phyloP scores from a whole-genome alignment of 1,139 yeast genomes.

The Candida sp. region DNA sequence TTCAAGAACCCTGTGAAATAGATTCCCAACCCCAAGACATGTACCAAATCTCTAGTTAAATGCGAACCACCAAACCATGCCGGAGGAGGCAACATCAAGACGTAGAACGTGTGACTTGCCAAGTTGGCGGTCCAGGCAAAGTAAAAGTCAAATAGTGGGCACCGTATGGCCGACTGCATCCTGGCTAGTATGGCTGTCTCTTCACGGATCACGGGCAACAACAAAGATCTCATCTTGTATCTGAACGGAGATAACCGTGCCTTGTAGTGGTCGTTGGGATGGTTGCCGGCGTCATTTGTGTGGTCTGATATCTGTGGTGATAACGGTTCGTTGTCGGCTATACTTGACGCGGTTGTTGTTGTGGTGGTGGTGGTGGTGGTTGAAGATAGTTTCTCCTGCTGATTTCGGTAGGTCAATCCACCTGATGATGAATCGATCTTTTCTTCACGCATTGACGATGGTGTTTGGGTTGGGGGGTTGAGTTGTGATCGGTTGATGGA shows the following conservation, averaged over 20 bases:
- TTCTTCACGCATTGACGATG: not conserved
- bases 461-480: too few relatives aligned
- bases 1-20: conserved; percentile 78
- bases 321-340: not conserved
- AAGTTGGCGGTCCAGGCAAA: conserved; percentile 91
- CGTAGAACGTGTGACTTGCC: conserved; percentile 95
- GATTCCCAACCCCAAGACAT: conserved; percentile 85
- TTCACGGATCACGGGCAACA: conserved; percentile 63
- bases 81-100: conserved; percentile 83
- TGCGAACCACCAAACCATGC: conserved; percentile 78
- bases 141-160: conserved; percentile 65
- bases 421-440: not conserved
- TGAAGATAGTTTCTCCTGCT: not conserved
- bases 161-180: conserved; percentile 59
- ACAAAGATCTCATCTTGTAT: conserved; percentile 55
- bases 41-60: conserved; percentile 71
- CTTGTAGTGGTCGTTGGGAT: conserved; percentile 67
- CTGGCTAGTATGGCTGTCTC: conserved; percentile 69
- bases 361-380: not conserved
- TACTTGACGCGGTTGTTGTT: not conserved
- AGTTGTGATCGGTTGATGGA: too few relatives aligned
- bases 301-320: conserved; percentile 8
- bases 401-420: not conserved
- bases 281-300: conserved; percentile 70
- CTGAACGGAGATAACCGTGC: conserved; percentile 61